phyloP scores from a whole-genome alignment of 352 stramenopile genomes.

The Plasmopara viticola region DNA sequence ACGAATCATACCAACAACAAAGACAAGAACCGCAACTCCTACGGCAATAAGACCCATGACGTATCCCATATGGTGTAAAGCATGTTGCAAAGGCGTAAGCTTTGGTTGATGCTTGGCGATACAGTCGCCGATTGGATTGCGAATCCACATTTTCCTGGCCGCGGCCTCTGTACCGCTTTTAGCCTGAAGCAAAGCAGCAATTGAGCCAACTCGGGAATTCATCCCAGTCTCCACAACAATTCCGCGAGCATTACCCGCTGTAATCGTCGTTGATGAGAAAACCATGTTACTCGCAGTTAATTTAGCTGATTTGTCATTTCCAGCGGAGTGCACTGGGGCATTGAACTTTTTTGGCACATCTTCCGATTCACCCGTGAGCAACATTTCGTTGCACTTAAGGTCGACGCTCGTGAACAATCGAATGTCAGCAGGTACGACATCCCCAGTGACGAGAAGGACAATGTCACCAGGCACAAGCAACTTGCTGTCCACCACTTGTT shows the following conservation, averaged over 20 bases:
- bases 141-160: conserved; percentile 29
- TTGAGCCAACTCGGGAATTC: conserved; percentile 63
- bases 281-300: conserved; percentile 85
- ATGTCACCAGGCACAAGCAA: conserved; percentile 72
- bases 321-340: conserved; percentile 11
- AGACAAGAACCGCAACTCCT: conserved; percentile 80
- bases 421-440: conserved; percentile 91
- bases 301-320: conserved; percentile 27
- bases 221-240: conserved; percentile 74
- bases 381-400: conserved; percentile 90
- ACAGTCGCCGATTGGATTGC: conserved; percentile 47
- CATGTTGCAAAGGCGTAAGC: conserved; percentile 84
- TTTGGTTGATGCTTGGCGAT: conserved; percentile 63
- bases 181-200: conserved; percentile 50
- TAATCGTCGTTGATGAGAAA: conserved; percentile 89
- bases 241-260: conserved; percentile 57
- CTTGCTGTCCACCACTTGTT: conserved; percentile 62
- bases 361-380: conserved; percentile 90
- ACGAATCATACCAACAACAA: conserved; percentile 81
- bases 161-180: conserved; percentile 19
- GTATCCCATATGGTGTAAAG: conserved; percentile 93
- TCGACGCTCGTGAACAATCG: conserved; percentile 82
- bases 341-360: conserved; percentile 73
- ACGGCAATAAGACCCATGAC: conserved; percentile 85
- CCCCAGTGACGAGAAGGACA: conserved; percentile 87